Conservation (phyloP, 2,329 filamentous ascomycete species). For the Incumbomyces lentus region DNA sequence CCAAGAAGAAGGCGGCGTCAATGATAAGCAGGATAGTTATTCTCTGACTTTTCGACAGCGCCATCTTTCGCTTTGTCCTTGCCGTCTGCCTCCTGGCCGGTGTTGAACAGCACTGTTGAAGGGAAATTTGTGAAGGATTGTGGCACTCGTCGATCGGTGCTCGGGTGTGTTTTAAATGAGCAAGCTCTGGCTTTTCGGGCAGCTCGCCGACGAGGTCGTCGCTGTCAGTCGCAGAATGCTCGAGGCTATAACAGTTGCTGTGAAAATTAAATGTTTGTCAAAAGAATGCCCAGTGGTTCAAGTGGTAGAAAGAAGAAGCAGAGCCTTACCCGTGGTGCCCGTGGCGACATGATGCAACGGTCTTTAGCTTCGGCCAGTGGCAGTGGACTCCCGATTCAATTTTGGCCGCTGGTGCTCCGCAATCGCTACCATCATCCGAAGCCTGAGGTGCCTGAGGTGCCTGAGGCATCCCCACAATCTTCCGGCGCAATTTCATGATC, state of each 20-base stretch:
- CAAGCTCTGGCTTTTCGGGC: slow-evolving; percentile 2
- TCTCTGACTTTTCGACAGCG: slow-evolving; percentile 78
- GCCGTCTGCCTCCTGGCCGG: neutral
- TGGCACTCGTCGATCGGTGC: neutral
- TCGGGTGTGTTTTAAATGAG: neutral
- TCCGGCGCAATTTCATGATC: too few species aligned
- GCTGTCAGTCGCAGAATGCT: neutral
- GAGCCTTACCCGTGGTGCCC: too few species aligned
- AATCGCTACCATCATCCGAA: too few species aligned
- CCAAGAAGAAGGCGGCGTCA: slow-evolving; percentile 77
- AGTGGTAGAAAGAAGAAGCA: neutral
- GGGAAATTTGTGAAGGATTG: slow-evolving; percentile 5
- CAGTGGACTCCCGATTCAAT: too few species aligned
- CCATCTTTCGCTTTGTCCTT: slow-evolving; percentile 13
- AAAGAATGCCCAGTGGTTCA: neutral
- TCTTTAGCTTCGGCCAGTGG: too few species aligned
- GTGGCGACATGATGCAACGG: too few species aligned
- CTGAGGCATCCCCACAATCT: too few species aligned
- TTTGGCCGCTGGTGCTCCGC: too few species aligned
- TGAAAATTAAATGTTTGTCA: neutral
- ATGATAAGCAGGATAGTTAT: slow-evolving; percentile 90
- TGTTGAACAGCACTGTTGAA: slow-evolving; percentile 19
- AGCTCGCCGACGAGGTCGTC: neutral
- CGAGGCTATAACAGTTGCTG: neutral
- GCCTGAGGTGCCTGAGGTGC: too few species aligned